Evolutionary conservation across 1,284 basidiomycete species (phyloP).

Genomic region (Sanguinoderma infundibulare): DNA sequence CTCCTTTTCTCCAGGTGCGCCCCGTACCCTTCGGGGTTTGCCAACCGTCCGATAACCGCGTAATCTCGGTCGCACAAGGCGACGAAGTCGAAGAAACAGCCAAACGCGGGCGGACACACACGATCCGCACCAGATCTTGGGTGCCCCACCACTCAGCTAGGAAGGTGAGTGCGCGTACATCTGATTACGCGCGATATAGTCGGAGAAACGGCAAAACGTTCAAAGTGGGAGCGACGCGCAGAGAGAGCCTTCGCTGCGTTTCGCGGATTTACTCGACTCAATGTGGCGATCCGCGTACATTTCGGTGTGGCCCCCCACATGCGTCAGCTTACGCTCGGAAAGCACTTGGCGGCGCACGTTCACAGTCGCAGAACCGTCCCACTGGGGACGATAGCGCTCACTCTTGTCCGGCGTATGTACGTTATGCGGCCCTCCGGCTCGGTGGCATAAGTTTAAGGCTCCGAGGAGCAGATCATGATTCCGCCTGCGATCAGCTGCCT

Average conservation of each 20-base stretch:
- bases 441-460: too few relatives aligned
- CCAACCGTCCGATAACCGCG: background rate
- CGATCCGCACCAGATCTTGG: background rate
- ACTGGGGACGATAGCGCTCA: too few relatives aligned
- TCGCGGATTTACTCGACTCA: background rate
- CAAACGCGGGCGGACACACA: background rate
- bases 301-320: background rate
- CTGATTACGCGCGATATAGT: slow-evolving; percentile 3
- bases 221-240: background rate
- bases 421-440: too few relatives aligned
- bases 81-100: background rate
- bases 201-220: slow-evolving; percentile 7
- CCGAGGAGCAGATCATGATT: too few relatives aligned
- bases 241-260: too few relatives aligned
- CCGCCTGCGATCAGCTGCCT: too few relatives aligned
- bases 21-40: background rate
- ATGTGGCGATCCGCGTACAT: background rate
- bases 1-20: background rate
- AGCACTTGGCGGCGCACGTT: background rate
- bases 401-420: too few relatives aligned
- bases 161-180: background rate
- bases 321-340: background rate
- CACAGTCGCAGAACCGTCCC: background rate
- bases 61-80: background rate
- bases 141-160: background rate